phyloP scores from a whole-genome alignment of 2,329 filamentous ascomycete genomes.

The Rhexocercosporidium sp. region DNA sequence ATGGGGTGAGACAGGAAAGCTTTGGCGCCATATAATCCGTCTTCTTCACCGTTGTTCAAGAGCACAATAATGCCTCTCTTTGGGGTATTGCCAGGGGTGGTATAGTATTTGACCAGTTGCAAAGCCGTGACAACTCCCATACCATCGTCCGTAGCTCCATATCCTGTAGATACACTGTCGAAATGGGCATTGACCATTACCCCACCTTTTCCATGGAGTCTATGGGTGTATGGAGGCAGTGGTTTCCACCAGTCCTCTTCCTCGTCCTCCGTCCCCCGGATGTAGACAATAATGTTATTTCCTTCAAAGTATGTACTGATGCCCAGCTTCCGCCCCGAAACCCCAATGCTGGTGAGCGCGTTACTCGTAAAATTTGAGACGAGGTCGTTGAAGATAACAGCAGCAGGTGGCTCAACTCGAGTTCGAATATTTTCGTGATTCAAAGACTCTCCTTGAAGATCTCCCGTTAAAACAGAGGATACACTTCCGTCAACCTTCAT shows the following conservation, averaged over 20 bases:
- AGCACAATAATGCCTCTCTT: conserved; percentile 81
- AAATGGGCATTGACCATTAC: conserved; percentile 96
- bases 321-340: conserved; percentile 41
- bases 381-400: conserved; percentile 79
- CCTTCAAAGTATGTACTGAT: conserved; percentile 83
- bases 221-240: conserved; percentile 45
- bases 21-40: conserved; percentile 84
- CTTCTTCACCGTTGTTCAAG: conserved; percentile 96
- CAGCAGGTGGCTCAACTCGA: conserved; percentile 43
- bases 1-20: conserved; percentile 86
- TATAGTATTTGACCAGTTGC: conserved; percentile 88
- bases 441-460: not conserved
- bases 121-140: conserved; percentile 86
- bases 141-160: conserved; percentile 92
- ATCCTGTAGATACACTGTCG: conserved; percentile 86
- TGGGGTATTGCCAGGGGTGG: conserved; percentile 71
- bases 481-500: conserved; percentile 2
- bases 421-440: conserved; percentile 27
- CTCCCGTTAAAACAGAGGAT: not conserved
- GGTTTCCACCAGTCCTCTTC: conserved; percentile 75
- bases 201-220: conserved; percentile 67
- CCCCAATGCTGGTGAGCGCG: conserved; percentile 47
- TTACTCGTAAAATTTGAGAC: conserved; percentile 79
- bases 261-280: conserved; percentile 79
- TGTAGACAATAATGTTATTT: conserved; percentile 89